Base-by-base conservation (phyloP, 2,329 filamentous ascomycete genomes). In the Penicillium brasilianum region DNA sequence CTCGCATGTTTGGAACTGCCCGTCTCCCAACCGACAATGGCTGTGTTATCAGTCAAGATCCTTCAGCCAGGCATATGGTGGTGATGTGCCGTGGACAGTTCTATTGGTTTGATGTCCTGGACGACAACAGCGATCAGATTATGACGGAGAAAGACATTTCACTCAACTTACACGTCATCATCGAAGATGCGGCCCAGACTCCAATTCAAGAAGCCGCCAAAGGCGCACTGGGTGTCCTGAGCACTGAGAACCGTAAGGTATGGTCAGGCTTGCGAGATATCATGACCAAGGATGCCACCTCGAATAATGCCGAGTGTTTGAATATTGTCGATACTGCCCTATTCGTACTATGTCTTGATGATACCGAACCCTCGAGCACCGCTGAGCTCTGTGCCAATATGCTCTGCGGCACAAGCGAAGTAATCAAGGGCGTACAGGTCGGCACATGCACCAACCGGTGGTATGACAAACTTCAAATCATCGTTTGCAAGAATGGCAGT, bases 401-500 rank as follows among this genome's bases (percentile, higher is more conserved):
- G 94, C 90, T 99, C 13, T 98, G 95, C 72, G 95, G 95, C 48
- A 96, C 93, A 0, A 97, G 90, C 69, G 89, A 95, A 72, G 89
- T 98, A 13, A 91, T 96, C 71, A 91, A 90, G 73, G 95, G 95
- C 4, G 91, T 99, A 1, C 95, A 99, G 78, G 93, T 97, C 48
- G 95, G 95, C 32, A 98, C 95, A 1, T 99, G 95, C 79, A 97
- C 94, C 14, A 99, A 99, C 77, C 85, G 95, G 63, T 99, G 95
- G 95, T 99, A 99, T 73, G 95, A 99, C 80, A 99, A 99, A 81
- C 84, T 99, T 51, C 95, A 99, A 75, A 97, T 99, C 64, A 98
- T 99, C 57, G 95, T 99, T 54, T 98, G 95, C 84, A 96, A 97
- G 81, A 99, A 98, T 78, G 95, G 95, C 59, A 97, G 92, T 73